Conservation (phyloP, 2,329 filamentous ascomycete genomes). For the Zymoseptoria crescenta region DNA sequence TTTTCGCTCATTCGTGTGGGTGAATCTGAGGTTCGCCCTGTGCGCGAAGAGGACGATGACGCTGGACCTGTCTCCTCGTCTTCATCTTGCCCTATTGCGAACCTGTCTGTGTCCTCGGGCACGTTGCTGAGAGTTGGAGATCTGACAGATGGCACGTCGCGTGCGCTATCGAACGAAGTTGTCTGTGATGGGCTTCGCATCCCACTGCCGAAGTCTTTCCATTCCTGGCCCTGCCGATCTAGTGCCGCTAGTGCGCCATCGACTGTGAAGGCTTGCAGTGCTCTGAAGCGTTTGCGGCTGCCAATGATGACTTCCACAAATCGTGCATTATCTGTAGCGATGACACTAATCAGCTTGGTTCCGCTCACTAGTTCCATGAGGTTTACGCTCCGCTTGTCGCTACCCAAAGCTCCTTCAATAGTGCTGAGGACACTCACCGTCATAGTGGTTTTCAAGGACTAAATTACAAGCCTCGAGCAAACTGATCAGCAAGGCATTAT, state of each 20-base stretch:
- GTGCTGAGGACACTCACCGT: conserved; percentile 17
- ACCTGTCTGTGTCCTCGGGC: conserved; percentile 67
- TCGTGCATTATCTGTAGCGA: conserved; percentile 61
- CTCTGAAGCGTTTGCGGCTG: conserved; percentile 76
- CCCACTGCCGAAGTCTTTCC: conserved; percentile 43
- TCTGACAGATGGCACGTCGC: conserved; percentile 54
- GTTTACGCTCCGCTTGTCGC: not conserved
- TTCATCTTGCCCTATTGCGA: conserved; percentile 86
- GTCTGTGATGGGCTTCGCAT: conserved; percentile 33
- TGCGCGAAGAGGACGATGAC: conserved; percentile 60
- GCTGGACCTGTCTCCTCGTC: conserved; percentile 52
- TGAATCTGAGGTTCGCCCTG: conserved; percentile 45
- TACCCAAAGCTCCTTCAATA: not conserved
- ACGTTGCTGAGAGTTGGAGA: conserved; percentile 57
- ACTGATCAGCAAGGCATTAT: conserved; percentile 72
- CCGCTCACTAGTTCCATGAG: not conserved
- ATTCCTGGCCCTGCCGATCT: conserved; percentile 64
- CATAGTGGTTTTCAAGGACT: conserved; percentile 71
- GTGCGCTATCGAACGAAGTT: conserved; percentile 60
- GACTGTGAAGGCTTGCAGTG: conserved; percentile 76
- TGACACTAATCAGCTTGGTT: not conserved
- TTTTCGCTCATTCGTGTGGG: conserved; percentile 84
- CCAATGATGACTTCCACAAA: conserved; percentile 73
- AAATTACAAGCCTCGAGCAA: conserved; percentile 83
- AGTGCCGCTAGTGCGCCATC: conserved; percentile 90